phyloP scores from a whole-genome alignment of 176 grass and related monocot genomes.

The Carex cristatella region DNA sequence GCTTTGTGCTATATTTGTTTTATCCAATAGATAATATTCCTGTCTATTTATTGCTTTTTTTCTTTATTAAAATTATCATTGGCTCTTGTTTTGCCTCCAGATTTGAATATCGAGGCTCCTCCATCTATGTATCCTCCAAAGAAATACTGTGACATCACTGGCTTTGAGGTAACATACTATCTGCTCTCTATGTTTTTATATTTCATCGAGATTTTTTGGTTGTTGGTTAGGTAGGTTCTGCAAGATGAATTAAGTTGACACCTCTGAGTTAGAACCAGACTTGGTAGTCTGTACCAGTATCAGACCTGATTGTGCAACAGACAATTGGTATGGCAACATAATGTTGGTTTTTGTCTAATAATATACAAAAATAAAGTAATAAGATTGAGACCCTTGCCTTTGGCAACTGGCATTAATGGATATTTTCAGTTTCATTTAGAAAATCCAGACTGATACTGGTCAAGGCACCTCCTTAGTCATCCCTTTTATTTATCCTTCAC shows the following conservation, averaged over 20 bases:
- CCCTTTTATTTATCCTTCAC: background rate
- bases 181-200: conserved; percentile 1
- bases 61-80: background rate
- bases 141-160: conserved; percentile 94
- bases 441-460: background rate
- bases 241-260: conserved; percentile 8
- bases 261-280: background rate
- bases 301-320: background rate
- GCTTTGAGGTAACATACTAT: conserved; percentile 69
- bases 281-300: background rate
- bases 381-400: background rate
- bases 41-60: background rate
- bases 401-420: background rate
- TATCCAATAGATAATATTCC: background rate
- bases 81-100: conserved; percentile 27
- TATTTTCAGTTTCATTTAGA: background rate
- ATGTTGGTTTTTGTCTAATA: background rate
- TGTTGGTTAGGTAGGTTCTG: background rate
- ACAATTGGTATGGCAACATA: background rate
- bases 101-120: conserved; percentile 86
- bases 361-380: background rate
- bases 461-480: background rate
- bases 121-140: conserved; percentile 91
- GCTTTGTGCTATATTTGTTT: background rate
- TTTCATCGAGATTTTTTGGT: background rate